These are phyloP conservation scores for Graphilbum fragrans DNA, from an alignment of 2,329 filamentous ascomycete species.

Conservation along the genomic window DNA sequence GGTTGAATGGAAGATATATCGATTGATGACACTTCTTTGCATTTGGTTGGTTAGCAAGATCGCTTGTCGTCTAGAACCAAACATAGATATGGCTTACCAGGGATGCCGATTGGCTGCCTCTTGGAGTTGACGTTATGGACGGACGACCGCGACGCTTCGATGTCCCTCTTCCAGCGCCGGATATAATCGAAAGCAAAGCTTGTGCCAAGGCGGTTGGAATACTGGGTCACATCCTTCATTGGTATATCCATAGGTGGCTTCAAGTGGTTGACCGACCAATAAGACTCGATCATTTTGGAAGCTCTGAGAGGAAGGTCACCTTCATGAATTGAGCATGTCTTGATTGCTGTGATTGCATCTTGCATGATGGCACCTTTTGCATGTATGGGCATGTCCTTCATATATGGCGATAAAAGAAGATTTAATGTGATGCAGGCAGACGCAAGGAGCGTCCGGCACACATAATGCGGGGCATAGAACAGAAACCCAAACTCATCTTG, in stretches of 20 bases:
- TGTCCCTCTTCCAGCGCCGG: slow-evolving; percentile 28
- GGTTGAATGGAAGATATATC: slow-evolving; percentile 8
- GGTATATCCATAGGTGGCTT: slow-evolving; percentile 24
- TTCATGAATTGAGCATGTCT: slow-evolving; percentile 32
- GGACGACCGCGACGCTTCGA: slow-evolving; percentile 24
- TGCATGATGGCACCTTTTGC: slow-evolving; percentile 18
- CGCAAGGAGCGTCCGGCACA: slow-evolving; percentile 32
- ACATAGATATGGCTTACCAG: slow-evolving; percentile 6
- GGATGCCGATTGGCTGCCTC: slow-evolving; percentile 3
- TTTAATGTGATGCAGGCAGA: slow-evolving; percentile 33
- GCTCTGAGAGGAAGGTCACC: slow-evolving; percentile 34
- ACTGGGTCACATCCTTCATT: slow-evolving; percentile 23
- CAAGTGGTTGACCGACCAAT: slow-evolving; percentile 27
- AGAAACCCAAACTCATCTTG: slow-evolving; percentile 27
- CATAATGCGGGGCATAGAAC: slow-evolving; percentile 34
- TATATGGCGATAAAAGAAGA: slow-evolving; percentile 31
- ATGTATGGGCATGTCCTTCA: slow-evolving; percentile 17
- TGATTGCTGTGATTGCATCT: slow-evolving; percentile 22
- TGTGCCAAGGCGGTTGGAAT: slow-evolving; percentile 33
- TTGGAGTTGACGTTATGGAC: slow-evolving; percentile 12
- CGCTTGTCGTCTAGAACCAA: neutral
- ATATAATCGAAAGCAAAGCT: slow-evolving; percentile 39
- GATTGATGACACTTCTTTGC: slow-evolving; percentile 3
- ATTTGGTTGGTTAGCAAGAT: neutral
- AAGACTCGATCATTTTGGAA: slow-evolving; percentile 34